A percentile compares a stretch with the other conserved stretches of the same genome.
phyloP scores from a whole-genome alignment of 2,329 filamentous ascomycete species.

The Elsinoe perseae region DNA sequence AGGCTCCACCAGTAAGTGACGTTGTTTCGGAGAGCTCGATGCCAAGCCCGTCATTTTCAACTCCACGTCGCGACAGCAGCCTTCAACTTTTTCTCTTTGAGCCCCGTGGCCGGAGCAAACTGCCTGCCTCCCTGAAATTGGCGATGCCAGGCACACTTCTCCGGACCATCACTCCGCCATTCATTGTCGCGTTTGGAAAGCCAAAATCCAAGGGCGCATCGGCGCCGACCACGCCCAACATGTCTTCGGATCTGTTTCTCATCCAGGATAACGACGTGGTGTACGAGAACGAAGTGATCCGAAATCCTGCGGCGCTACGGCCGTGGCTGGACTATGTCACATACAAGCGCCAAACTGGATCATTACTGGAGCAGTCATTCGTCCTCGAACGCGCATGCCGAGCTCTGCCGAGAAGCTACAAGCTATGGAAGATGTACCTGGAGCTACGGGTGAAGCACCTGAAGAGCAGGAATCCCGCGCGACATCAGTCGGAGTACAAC shows the following conservation, averaged over 20 bases:
- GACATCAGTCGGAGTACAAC: constrained; percentile 70
- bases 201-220: constrained; percentile 5
- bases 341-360: constrained; percentile 83
- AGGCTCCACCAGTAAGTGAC: constrained; percentile 11
- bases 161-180: constrained; percentile 31
- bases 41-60: constrained; percentile 13
- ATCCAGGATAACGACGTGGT: constrained; percentile 81
- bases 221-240: constrained; percentile 17
- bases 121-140: constrained; percentile 4
- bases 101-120: constrained; percentile 7
- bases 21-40: constrained; percentile 12
- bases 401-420: constrained; percentile 89
- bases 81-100: constrained; percentile 4
- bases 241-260: constrained; percentile 32
- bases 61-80: constrained; percentile 12
- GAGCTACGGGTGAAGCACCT: constrained; percentile 62
- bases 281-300: constrained; percentile 92
- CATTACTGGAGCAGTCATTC: constrained; percentile 74
- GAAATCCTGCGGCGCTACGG: constrained; percentile 76
- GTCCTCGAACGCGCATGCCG: constrained; percentile 84
- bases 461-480: constrained; percentile 70
- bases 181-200: constrained; percentile 24
- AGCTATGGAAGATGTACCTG: constrained; percentile 97
- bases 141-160: constrained; percentile 44
- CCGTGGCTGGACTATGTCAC: constrained; percentile 93